phyloP scores from a whole-genome alignment of 805 yeast species.

The Saccharomycopsis olivae region DNA sequence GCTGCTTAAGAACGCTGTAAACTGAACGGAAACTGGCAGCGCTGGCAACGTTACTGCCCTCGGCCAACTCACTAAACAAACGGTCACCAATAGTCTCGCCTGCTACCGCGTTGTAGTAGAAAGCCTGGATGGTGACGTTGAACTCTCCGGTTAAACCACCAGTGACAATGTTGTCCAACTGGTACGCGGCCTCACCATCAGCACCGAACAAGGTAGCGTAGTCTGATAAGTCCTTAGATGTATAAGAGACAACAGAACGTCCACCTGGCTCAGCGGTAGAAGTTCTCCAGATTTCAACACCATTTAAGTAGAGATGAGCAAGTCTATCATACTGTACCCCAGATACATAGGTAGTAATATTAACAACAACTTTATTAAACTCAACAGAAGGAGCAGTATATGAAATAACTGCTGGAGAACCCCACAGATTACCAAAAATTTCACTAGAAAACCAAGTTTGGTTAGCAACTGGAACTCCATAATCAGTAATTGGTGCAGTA shows the following conservation, averaged over 20 bases:
- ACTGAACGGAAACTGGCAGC: neutral
- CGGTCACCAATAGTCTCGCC: neutral
- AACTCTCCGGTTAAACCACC: conserved; percentile 51
- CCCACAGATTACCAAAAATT: conserved; percentile 52
- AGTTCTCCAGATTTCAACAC: conserved; percentile 70
- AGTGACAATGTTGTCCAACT: conserved; percentile 54
- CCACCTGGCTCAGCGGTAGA: conserved; percentile 75
- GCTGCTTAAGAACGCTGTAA: conserved; percentile 20
- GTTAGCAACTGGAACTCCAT: conserved; percentile 21
- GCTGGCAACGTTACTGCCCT: conserved; percentile 11
- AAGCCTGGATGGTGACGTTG: conserved; percentile 38
- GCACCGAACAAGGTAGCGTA: conserved; percentile 40
- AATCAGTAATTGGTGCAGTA: conserved; percentile 7
- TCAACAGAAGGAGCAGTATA: conserved; percentile 36
- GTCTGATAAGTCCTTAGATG: conserved; percentile 54
- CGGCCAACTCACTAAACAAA: neutral
- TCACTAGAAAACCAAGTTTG: conserved; percentile 31
- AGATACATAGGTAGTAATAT: conserved; percentile 39
- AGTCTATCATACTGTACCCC: conserved; percentile 60
- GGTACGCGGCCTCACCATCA: conserved; percentile 36
- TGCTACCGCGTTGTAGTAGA: conserved; percentile 34
- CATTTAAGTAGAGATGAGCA: conserved; percentile 51
- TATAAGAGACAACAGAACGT: conserved; percentile 35
- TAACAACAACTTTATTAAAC: conserved; percentile 44
- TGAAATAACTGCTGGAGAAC: conserved; percentile 34